phyloP scores from a whole-genome alignment of 1,139 yeast species.

The Petasospora fabianii region DNA sequence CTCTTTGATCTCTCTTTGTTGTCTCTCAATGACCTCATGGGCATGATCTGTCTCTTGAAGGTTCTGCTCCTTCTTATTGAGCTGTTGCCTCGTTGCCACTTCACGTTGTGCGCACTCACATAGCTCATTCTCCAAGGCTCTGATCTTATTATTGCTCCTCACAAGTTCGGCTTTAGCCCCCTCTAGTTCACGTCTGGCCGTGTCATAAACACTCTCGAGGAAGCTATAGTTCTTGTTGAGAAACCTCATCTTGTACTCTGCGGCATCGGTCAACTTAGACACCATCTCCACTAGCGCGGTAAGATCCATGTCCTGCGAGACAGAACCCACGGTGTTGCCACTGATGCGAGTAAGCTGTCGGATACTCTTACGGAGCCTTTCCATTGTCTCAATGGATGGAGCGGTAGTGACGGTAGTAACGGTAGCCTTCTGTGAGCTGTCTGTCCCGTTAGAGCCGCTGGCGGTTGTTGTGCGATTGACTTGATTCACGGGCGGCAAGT shows the following conservation, averaged over 20 bases:
- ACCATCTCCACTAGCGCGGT: conserved; percentile 9
- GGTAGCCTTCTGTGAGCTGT: neutral
- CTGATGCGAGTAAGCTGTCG: conserved; percentile 11
- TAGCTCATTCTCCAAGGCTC: conserved; percentile 6
- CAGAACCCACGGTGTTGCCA: conserved; percentile 9
- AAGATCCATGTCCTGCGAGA: conserved; percentile 4
- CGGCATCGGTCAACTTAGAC: conserved; percentile 14
- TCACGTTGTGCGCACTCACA: conserved; percentile 1
- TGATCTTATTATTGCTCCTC: conserved; percentile 2
- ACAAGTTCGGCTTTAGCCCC: conserved; percentile 3
- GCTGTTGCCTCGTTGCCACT: conserved; percentile 1
- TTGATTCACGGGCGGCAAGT: neutral
- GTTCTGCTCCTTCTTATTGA: conserved; percentile 1
- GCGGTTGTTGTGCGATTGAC: neutral
- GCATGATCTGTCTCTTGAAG: neutral
- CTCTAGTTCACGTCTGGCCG: conserved; percentile 12
- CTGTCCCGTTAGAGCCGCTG: neutral
- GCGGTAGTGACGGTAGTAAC: neutral
- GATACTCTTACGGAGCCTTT: conserved; percentile 6
- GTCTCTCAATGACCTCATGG: conserved; percentile 11
- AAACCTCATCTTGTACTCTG: conserved; percentile 19
- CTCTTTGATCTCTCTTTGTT: conserved; percentile 20
- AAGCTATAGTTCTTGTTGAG: conserved; percentile 22
- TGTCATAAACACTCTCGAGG: conserved; percentile 19
- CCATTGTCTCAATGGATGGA: neutral